Conservation (phyloP, 768 basidiomycete genomes). For the Amanita subjunquillea region DNA sequence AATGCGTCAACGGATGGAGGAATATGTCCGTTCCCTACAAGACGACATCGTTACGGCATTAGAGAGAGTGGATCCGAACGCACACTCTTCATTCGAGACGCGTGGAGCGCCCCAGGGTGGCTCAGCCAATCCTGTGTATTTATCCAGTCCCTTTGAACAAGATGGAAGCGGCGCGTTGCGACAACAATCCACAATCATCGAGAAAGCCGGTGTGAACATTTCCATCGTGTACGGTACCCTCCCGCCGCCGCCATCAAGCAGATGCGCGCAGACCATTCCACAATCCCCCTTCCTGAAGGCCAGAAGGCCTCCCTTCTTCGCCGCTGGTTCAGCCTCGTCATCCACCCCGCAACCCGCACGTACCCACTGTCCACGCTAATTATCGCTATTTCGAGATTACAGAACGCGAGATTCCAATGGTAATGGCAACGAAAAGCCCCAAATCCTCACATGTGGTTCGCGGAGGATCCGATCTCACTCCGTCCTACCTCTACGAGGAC, state of each 20-base stretch:
- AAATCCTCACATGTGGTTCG: slow-evolving; percentile 93
- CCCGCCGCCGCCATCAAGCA: slow-evolving; percentile 81
- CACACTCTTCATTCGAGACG: slow-evolving; percentile 71
- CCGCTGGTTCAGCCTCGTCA: slow-evolving; percentile 86
- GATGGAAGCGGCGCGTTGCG: slow-evolving; percentile 9
- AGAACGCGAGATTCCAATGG: slow-evolving; percentile 22
- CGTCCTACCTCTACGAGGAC: slow-evolving; percentile 82
- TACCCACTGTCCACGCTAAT: slow-evolving; percentile 92
- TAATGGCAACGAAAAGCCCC: slow-evolving; percentile 21
- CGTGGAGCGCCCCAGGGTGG: slow-evolving; percentile 74
- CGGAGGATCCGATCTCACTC: slow-evolving; percentile 91
- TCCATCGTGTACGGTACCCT: slow-evolving; percentile 84
- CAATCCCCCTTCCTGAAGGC: slow-evolving; percentile 55
- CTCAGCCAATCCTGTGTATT: slow-evolving; percentile 72
- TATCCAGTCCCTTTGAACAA: slow-evolving; percentile 40
- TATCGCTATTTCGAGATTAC: slow-evolving; percentile 96
- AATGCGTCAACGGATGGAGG: slow-evolving; percentile 74
- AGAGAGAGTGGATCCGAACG: slow-evolving; percentile 41
- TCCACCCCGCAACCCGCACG: slow-evolving; percentile 92
- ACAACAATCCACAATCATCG: slow-evolving; percentile 45
- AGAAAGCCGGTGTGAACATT: slow-evolving; percentile 96
- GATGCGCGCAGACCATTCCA: slow-evolving; percentile 89
- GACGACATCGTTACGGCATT: slow-evolving; percentile 66
- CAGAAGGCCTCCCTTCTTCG: slow-evolving; percentile 77
- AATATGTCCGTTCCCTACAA: slow-evolving; percentile 71